These are phyloP conservation scores for Coemansia aciculifera DNA, from an alignment of 192 early-diverging fungal genomes.

Conservation along the genomic window DNA sequence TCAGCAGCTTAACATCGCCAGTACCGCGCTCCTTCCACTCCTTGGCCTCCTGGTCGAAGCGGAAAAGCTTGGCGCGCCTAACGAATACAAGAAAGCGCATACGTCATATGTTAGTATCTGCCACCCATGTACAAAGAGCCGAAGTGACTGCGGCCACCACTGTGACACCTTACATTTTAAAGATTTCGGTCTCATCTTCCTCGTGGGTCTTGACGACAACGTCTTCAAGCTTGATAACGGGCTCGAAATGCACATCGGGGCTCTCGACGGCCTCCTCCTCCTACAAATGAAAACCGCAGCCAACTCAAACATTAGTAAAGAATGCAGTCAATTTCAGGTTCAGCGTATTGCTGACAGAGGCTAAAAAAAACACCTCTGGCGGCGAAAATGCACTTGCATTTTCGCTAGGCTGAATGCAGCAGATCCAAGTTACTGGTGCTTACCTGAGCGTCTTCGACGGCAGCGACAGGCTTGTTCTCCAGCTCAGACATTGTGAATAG, in stretches of 20 bases:
- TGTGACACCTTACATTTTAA: constrained; percentile 79
- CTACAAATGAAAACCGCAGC: background rate
- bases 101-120: background rate
- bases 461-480: constrained; percentile 45
- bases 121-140: background rate
- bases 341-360: background rate
- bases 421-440: constrained; percentile 8
- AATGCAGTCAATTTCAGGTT: constrained; percentile 6
- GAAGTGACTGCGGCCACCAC: background rate
- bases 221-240: constrained; percentile 89
- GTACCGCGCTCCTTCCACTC: constrained; percentile 99
- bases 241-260: constrained; percentile 93
- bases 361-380: background rate
- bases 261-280: constrained; percentile 79
- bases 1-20: constrained; percentile 93
- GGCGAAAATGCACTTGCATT: constrained; percentile 12
- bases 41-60: constrained; percentile 85
- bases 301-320: background rate
- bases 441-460: constrained; percentile 46
- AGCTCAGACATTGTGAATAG: constrained; percentile 42
- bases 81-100: background rate
- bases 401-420: background rate
- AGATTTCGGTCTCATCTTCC: constrained; percentile 90
- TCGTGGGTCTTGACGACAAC: constrained; percentile 93
- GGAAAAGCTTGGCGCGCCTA: constrained; percentile 94